Evolutionary conservation across 305 asterid genomes (phyloP).

Genomic region (Fraxinus platypoda): DNA sequence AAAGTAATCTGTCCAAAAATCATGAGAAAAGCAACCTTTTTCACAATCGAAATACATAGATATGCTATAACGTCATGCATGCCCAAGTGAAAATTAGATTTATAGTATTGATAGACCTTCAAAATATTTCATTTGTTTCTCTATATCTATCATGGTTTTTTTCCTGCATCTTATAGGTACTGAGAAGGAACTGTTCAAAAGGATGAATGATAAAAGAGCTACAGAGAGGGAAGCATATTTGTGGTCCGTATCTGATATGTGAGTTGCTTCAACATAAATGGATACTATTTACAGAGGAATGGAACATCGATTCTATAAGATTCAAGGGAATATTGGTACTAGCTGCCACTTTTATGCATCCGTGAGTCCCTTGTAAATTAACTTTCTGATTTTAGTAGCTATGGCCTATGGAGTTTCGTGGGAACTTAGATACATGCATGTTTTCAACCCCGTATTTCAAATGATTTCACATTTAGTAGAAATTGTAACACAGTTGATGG

Average conservation of each 20-base stretch:
- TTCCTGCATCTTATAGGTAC: conserved; percentile 43
- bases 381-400: neutral
- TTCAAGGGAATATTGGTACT: neutral
- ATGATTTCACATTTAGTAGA: neutral
- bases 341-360: neutral
- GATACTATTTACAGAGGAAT: neutral
- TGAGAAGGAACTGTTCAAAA: conserved; percentile 63
- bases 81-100: neutral
- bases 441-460: neutral
- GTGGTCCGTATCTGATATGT: conserved; percentile 85
- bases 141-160: neutral
- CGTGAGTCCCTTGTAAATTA: neutral
- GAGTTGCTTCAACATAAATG: conserved; percentile 9
- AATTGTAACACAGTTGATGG: neutral
- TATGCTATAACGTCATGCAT: too few relatives aligned
- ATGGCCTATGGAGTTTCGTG: neutral
- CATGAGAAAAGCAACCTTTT: neutral
- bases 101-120: neutral
- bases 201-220: conserved; percentile 67
- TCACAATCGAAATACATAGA: too few relatives aligned
- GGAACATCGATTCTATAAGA: neutral
- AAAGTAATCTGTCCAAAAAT: neutral
- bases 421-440: neutral
- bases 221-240: conserved; percentile 71
- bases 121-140: neutral